Evolutionary conservation across 202 grass and related monocot genomes (phyloP).

Genomic region (Sporobolus alterniflorus): DNA sequence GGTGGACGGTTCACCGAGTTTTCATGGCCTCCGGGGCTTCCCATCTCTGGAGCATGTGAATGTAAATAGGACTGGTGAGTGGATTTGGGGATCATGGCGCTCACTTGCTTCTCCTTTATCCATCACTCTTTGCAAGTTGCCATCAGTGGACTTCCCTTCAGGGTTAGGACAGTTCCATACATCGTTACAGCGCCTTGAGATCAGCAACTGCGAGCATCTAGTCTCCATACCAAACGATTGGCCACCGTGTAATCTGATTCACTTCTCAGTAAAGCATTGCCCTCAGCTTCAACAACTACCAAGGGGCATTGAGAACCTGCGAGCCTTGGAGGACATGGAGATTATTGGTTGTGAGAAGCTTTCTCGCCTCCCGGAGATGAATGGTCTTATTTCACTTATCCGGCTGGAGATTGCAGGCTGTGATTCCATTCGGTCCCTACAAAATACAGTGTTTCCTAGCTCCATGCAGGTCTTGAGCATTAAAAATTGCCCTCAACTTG

Average conservation of each 20-base stretch:
- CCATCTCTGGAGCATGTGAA: constrained; percentile 42
- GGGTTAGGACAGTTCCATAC: background rate
- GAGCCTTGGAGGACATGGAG: constrained; percentile 43
- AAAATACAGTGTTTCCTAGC: constrained; percentile 33
- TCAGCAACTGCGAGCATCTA: constrained; percentile 43
- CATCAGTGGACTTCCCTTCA: background rate
- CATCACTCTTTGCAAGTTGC: constrained; percentile 44
- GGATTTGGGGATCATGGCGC: constrained; percentile 44
- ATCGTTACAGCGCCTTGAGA: constrained; percentile 34
- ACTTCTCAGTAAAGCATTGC: constrained; percentile 46
- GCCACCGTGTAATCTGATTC: constrained; percentile 11
- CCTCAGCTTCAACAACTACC: constrained; percentile 37
- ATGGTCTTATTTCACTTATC: constrained; percentile 22
- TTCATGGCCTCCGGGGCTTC: constrained; percentile 17
- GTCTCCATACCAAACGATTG: constrained; percentile 38
- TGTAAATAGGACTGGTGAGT: constrained; percentile 24
- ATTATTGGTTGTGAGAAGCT: constrained; percentile 37
- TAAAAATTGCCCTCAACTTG: constrained; percentile 31
- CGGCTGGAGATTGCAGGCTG: constrained; percentile 50
- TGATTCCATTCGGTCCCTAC: constrained; percentile 23
- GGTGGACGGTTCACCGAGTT: constrained; percentile 24
- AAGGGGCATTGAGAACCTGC: constrained; percentile 23
- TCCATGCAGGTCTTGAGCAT: constrained; percentile 48
- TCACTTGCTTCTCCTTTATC: constrained; percentile 28
- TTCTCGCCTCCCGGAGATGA: constrained; percentile 35